These are phyloP conservation scores for Candida maris DNA, from an alignment of 805 yeast species.

Conservation along the genomic window DNA sequence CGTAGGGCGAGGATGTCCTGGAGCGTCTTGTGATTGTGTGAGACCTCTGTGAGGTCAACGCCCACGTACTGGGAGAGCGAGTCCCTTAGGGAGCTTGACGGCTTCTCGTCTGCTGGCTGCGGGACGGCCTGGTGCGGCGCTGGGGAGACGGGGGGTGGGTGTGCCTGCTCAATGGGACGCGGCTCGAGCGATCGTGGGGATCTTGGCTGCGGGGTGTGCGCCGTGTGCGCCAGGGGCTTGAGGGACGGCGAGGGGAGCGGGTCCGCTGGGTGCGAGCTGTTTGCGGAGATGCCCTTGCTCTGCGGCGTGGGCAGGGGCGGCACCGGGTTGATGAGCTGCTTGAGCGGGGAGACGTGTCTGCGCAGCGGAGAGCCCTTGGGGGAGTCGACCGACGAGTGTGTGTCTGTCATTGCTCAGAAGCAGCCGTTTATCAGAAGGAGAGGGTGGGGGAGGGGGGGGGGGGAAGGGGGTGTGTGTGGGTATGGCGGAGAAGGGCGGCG, in stretches of 20 bases:
- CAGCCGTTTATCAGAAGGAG: no score
- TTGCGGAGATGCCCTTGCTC: conserved; percentile 1
- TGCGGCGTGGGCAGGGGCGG: not conserved
- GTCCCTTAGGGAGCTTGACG: no score
- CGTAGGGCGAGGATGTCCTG: conserved; percentile 34
- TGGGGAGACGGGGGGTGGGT: no score
- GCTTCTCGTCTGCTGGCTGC: no score
- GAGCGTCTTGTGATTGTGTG: conserved; percentile 35
- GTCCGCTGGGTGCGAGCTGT: not conserved
- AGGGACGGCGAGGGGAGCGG: not conserved
- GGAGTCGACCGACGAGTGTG: not conserved
- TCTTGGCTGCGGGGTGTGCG: no score
- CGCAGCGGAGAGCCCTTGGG: not conserved
- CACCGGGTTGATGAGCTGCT: conserved; percentile 9
- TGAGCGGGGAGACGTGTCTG: conserved; percentile 14
- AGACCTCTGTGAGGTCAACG: conserved; percentile 22
- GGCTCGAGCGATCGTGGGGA: no score
- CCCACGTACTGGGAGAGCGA: conserved; percentile 12
- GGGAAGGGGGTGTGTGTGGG: no score
- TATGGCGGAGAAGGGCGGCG: no score
- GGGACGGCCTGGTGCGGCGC: no score
- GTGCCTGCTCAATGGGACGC: no score
- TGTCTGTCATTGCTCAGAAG: conserved; percentile 1
- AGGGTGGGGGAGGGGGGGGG: no score
- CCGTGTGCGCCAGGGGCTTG: no score